Percentiles rank a stretch among this genome's conserved stretches.
These are phyloP conservation scores for Scutellospora calospora DNA, from an alignment of 371 early-diverging fungal species.

Conservation along the genomic window DNA sequence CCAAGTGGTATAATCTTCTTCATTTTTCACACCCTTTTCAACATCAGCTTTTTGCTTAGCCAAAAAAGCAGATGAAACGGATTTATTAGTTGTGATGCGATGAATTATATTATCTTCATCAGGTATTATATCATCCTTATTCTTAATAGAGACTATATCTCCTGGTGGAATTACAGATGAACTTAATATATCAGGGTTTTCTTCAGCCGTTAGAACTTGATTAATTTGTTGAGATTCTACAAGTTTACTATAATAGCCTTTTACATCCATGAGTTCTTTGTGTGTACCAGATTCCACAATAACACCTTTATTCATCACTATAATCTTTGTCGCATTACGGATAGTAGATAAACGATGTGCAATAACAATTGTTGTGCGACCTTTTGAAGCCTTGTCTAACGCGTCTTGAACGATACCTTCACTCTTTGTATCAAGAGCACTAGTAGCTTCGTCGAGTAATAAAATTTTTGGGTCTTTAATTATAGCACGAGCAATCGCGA, in stretches of 20 bases:
- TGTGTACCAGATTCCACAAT: conserved; percentile 81
- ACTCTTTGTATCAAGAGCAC: conserved; percentile 78
- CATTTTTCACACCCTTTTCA: conserved; percentile 31
- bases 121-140: conserved; percentile 12
- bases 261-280: conserved; percentile 60
- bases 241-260: conserved; percentile 65
- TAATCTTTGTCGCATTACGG: conserved; percentile 84
- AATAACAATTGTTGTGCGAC: conserved; percentile 92
- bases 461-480: conserved; percentile 74
- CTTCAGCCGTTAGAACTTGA: conserved; percentile 42
- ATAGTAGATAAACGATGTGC: conserved; percentile 90
- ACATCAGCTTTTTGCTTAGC: conserved; percentile 18
- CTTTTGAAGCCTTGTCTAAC: conserved; percentile 75
- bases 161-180: neutral
- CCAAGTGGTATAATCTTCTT: conserved; percentile 36
- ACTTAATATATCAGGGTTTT: conserved; percentile 31
- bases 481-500: conserved; percentile 82
- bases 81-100: conserved; percentile 18
- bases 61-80: conserved; percentile 28
- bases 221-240: conserved; percentile 66
- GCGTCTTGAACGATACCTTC: conserved; percentile 87
- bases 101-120: conserved; percentile 18
- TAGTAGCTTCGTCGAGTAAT: conserved; percentile 76
- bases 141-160: neutral
- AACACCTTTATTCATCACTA: conserved; percentile 77